Conservation (phyloP, 2,329 filamentous ascomycete genomes). For the Gaeumannomyces tritici region DNA sequence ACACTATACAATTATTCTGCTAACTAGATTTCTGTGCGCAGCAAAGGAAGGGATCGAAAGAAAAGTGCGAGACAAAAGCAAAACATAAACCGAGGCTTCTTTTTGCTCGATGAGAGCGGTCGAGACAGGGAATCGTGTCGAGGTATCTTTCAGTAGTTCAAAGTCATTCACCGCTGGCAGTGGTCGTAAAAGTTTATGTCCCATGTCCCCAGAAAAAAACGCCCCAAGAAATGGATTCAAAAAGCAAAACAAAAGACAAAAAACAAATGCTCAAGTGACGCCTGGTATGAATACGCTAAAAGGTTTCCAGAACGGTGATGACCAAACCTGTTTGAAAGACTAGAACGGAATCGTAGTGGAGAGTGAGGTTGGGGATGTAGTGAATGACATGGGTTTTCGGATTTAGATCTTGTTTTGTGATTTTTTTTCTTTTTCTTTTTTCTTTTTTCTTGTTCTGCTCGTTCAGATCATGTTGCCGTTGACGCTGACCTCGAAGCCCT, state of each 20-base stretch:
- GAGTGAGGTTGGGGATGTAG: neutral
- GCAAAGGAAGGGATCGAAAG: neutral
- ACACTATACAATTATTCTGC: neutral
- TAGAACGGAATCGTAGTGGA: neutral
- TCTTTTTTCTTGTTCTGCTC: neutral
- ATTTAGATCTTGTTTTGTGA: slow-evolving; percentile 4
- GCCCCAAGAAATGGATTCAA: slow-evolving; percentile 4
- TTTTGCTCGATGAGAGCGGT: neutral
- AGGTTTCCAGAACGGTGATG: neutral
- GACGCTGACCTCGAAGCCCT: slow-evolving; percentile 73
- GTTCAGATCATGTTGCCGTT: slow-evolving; percentile 68
- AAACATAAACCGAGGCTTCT: neutral
- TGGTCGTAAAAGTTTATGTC: neutral
- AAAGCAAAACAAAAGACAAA: slow-evolving; percentile 11
- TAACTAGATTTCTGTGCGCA: neutral
- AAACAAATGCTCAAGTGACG: slow-evolving; percentile 5
- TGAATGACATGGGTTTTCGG: neutral
- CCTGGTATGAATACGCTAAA: neutral
- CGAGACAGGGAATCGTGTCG: neutral
- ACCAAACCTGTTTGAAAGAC: neutral
- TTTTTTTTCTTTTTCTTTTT: too few species aligned
- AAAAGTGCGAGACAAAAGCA: slow-evolving; percentile 6
- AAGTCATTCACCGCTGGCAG: neutral
- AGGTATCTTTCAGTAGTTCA: neutral
- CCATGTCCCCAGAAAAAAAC: slow-evolving; percentile 4